Evolutionary conservation across 345 rosid species (phyloP).

Genomic region (Nasturtium officinale): DNA sequence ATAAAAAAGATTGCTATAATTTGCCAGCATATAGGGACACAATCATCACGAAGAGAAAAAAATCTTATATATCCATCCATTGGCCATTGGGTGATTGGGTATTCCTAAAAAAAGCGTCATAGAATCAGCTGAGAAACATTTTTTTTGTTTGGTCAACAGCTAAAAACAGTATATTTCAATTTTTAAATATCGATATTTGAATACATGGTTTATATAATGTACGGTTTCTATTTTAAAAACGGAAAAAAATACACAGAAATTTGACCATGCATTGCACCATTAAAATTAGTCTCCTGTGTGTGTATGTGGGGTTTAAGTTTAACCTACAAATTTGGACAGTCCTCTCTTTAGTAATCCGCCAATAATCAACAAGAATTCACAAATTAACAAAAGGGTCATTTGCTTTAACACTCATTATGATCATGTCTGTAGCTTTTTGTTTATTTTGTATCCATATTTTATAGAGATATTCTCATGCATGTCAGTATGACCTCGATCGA

Average conservation of each 20-base stretch:
- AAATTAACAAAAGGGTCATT: too few relatives aligned
- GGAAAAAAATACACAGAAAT: neutral
- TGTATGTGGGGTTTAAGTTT: too few relatives aligned
- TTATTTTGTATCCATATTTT: too few relatives aligned
- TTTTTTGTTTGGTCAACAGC: neutral
- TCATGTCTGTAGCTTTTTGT: too few relatives aligned
- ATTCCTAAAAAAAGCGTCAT: conserved; percentile 7
- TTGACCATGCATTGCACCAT: conserved; percentile 16
- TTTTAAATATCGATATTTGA: conserved; percentile 3
- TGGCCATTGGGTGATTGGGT: conserved; percentile 27
- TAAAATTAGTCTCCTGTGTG: too few relatives aligned
- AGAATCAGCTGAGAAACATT: too few relatives aligned
- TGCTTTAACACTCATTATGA: too few relatives aligned
- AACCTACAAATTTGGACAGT: too few relatives aligned
- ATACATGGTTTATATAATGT: conserved; percentile 14
- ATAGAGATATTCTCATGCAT: too few relatives aligned
- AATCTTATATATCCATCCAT: conserved; percentile 14
- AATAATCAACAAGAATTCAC: too few relatives aligned
- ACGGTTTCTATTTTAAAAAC: conserved; percentile 1
- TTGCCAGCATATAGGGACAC: conserved; percentile 31
- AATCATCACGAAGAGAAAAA: conserved; percentile 35
- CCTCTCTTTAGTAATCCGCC: too few relatives aligned
- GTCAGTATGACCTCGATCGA: too few relatives aligned
- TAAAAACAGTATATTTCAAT: neutral
- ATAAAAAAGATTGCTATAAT: conserved; percentile 17